Percentiles rank a stretch among this genome's conserved stretches.
phyloP scores from a whole-genome alignment of 176 grass and related monocot genomes.

The Saccharum spontaneum region DNA sequence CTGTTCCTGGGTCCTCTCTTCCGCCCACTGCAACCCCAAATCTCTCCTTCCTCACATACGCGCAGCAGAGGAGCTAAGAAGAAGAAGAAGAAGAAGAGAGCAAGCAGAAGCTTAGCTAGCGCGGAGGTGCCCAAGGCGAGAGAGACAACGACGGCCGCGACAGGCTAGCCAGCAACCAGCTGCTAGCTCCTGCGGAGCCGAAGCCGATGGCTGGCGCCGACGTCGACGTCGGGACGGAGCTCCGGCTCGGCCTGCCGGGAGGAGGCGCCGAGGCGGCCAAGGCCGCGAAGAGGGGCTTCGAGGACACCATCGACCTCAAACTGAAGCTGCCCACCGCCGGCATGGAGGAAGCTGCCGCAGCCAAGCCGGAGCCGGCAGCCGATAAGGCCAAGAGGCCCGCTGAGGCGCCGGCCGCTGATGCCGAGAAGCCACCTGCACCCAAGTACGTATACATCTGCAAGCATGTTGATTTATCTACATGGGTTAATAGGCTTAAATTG shows the following conservation, averaged over 20 bases:
- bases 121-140: slow-evolving; percentile 13
- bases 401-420: slow-evolving; percentile 41
- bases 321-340: slow-evolving; percentile 68
- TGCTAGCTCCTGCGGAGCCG: slow-evolving; percentile 44
- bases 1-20: background rate
- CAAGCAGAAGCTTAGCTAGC: background rate
- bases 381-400: slow-evolving; percentile 61
- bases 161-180: slow-evolving; percentile 31
- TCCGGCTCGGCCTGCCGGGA: slow-evolving; percentile 81
- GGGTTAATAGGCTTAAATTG: background rate
- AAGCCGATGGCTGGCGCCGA: slow-evolving; percentile 62
- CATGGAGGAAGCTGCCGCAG: slow-evolving; percentile 44
- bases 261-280: slow-evolving; percentile 66
- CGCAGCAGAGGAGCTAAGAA: background rate
- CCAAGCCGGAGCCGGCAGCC: slow-evolving; percentile 32
- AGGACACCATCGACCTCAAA: slow-evolving; percentile 89
- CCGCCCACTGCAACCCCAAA: background rate
- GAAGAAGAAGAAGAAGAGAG: background rate
- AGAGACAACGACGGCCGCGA: slow-evolving; percentile 24
- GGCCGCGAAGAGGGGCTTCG: slow-evolving; percentile 74
- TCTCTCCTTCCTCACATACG: background rate
- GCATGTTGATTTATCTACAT: background rate
- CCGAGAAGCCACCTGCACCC: slow-evolving; percentile 77
- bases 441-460: slow-evolving; percentile 45
- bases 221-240: slow-evolving; percentile 85